phyloP scores from a whole-genome alignment of 345 rosid species.

The Pelargonium nanum region DNA sequence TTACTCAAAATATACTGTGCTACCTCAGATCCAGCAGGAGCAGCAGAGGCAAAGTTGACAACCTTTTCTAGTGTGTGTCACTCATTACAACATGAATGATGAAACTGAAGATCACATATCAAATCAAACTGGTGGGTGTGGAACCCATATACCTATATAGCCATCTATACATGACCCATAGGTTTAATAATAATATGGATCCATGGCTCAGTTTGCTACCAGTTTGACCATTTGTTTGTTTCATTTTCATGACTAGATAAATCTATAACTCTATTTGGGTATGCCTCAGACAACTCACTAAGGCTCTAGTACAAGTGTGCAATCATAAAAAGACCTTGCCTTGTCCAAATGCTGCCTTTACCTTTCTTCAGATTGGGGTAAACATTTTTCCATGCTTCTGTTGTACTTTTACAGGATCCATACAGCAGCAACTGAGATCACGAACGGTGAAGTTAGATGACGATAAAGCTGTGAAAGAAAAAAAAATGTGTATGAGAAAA shows the following conservation, averaged over 20 bases:
- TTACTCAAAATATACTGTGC: background rate
- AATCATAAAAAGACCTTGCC: background rate
- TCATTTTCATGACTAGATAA: background rate
- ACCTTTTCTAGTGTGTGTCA: background rate
- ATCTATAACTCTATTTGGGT: background rate
- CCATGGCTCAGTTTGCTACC: too few species aligned
- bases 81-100: background rate
- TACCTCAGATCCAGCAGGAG: background rate
- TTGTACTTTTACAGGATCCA: background rate
- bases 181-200: too few species aligned
- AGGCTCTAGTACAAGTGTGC: background rate
- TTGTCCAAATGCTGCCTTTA: too few species aligned
- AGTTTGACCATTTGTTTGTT: background rate
- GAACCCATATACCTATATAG: too few species aligned
- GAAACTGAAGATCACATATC: background rate
- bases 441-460: background rate
- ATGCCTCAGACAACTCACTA: too few species aligned
- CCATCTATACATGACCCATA: too few species aligned
- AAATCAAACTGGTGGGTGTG: background rate
- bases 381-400: too few species aligned
- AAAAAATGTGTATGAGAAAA: conserved; percentile 27
- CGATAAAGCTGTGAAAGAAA: conserved; percentile 4
- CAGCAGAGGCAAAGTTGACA: background rate
- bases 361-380: background rate
- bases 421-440: background rate